Conservation (phyloP, 257 asterid species). For the Penstemon barbatus region DNA sequence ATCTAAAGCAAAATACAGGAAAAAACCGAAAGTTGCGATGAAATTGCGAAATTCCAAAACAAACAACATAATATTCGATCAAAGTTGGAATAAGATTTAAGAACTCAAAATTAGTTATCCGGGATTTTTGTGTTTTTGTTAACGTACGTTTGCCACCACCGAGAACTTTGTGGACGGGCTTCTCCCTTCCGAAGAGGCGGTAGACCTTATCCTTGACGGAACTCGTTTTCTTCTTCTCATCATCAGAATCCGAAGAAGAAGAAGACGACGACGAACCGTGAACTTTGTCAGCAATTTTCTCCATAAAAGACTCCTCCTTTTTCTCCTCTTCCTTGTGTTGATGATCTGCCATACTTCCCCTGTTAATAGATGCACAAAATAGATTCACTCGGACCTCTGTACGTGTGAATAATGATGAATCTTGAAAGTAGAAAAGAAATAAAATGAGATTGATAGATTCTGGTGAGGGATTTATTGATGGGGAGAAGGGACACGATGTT, state of each 20-base stretch:
- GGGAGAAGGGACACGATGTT: no score
- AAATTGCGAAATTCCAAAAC: no score
- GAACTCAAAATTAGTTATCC: no score
- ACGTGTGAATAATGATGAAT: no score
- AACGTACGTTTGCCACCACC: slow-evolving; percentile 84
- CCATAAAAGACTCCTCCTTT: slow-evolving; percentile 52
- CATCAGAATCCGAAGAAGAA: slow-evolving; percentile 59
- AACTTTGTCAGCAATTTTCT: slow-evolving; percentile 55
- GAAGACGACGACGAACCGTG: slow-evolving; percentile 49
- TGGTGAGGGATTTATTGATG: no score
- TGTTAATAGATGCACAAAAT: no score
- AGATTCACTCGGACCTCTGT: no score
- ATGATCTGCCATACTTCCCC: slow-evolving; percentile 57
- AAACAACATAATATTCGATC: background rate
- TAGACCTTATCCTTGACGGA: slow-evolving; percentile 49
- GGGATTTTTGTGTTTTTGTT: no score
- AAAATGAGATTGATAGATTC: no score
- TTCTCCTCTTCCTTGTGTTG: slow-evolving; percentile 52
- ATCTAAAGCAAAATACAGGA: background rate
- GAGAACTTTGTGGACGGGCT: slow-evolving; percentile 65
- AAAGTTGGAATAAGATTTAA: no score
- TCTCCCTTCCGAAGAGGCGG: slow-evolving; percentile 79
- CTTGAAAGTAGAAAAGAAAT: no score
- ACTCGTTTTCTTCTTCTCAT: slow-evolving; percentile 40
- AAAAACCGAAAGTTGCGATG: no score